Conservation (phyloP, 768 basidiomycete genomes). For the Lyophyllum decastes region DNA sequence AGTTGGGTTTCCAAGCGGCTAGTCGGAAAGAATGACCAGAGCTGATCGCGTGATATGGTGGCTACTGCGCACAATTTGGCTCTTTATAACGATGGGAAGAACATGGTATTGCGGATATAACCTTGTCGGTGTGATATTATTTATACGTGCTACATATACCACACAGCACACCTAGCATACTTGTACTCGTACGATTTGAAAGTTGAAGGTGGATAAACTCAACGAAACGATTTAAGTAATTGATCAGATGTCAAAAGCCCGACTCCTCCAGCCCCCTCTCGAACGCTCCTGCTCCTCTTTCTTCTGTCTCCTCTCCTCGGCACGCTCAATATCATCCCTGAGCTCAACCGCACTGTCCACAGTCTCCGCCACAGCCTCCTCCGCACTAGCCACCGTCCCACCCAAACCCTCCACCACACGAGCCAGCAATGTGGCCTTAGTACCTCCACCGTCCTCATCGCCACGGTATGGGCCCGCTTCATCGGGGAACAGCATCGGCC, state of each 20-base stretch:
- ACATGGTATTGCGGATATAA: too few species aligned
- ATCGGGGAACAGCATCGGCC: conserved; percentile 35
- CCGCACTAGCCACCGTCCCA: conserved; percentile 8
- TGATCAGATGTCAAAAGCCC: conserved; percentile 32
- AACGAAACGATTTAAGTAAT: neutral
- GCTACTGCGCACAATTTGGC: too few species aligned
- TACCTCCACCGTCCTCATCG: conserved; percentile 14
- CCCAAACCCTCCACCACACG: conserved; percentile 17
- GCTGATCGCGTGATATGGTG: too few species aligned
- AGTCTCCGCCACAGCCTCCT: conserved; percentile 14
- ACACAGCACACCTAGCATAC: too few species aligned
- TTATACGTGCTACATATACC: too few species aligned
- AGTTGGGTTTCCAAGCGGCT: too few species aligned
- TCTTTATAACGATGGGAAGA: too few species aligned
- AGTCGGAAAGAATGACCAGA: too few species aligned
- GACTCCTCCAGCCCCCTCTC: conserved; percentile 32
- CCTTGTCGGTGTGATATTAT: too few species aligned
- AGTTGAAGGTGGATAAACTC: too few species aligned
- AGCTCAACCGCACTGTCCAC: conserved; percentile 4
- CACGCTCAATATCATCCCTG: conserved; percentile 19
- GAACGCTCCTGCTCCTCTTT: conserved; percentile 22
- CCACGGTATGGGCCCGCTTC: conserved; percentile 31
- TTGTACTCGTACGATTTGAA: too few species aligned
- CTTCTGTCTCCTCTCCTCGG: conserved; percentile 25
- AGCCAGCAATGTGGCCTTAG: conserved; percentile 18